A percentile compares a stretch with the other conserved stretches of the same genome.
These are phyloP conservation scores for Ambrosiella xylebori DNA, from an alignment of 2,329 filamentous ascomycete genomes.

Conservation along the genomic window DNA sequence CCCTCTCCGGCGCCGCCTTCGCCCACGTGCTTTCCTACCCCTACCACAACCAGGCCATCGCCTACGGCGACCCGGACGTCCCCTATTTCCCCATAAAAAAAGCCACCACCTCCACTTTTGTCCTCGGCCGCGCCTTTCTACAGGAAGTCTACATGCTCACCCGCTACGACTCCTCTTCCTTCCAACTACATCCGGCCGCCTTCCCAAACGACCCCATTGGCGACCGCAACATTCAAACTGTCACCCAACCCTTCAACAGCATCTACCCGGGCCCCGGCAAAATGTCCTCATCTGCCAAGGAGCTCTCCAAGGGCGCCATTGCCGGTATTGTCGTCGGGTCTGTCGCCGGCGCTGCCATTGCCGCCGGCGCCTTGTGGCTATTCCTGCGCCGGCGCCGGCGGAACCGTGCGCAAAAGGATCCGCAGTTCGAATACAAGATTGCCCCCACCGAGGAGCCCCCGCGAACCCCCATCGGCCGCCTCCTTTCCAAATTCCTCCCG, in stretches of 20 bases:
- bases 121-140: slow-evolving; percentile 50
- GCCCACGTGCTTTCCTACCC: slow-evolving; percentile 33
- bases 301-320: slow-evolving; percentile 26
- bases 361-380: slow-evolving; percentile 20
- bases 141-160: slow-evolving; percentile 49
- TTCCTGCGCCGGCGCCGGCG: slow-evolving; percentile 22
- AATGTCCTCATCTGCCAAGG: slow-evolving; percentile 7
- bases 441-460: slow-evolving; percentile 17
- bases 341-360: slow-evolving; percentile 20
- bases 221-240: slow-evolving; percentile 23
- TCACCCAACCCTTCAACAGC: slow-evolving; percentile 25
- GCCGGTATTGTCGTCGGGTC: slow-evolving; percentile 30
- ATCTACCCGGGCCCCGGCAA: slow-evolving; percentile 27
- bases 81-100: slow-evolving; percentile 52
- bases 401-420: slow-evolving; percentile 15
- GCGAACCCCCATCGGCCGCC: slow-evolving; percentile 22
- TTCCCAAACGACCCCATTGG: slow-evolving; percentile 30
- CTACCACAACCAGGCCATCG: slow-evolving; percentile 27
- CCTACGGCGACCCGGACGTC: slow-evolving; percentile 27
- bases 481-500: slow-evolving; percentile 25
- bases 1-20: slow-evolving; percentile 33
- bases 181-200: slow-evolving; percentile 37
- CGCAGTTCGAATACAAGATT: slow-evolving; percentile 14
- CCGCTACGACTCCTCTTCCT: slow-evolving; percentile 35
- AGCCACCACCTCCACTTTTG: slow-evolving; percentile 35